Percentiles rank a stretch among this genome's conserved stretches.
phyloP scores from a whole-genome alignment of 176 grass and related monocot genomes.

The Olyra latifolia region DNA sequence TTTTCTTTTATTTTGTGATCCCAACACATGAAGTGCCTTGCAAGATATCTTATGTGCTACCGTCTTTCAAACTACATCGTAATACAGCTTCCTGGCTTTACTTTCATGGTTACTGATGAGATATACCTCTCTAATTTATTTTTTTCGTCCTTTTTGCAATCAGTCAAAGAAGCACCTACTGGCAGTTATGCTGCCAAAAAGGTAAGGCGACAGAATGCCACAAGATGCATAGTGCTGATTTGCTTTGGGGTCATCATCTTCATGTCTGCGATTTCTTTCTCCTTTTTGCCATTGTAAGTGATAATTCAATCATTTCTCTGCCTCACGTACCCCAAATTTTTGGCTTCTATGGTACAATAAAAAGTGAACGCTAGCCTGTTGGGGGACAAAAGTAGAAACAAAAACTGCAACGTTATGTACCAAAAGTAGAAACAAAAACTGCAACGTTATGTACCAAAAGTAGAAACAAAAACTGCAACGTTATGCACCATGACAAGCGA shows the following conservation, averaged over 20 bases:
- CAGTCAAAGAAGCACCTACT: slow-evolving; percentile 33
- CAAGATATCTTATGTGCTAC: background rate
- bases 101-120: slow-evolving; percentile 16
- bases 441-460: background rate
- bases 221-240: slow-evolving; percentile 49
- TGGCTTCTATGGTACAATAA: slow-evolving; percentile 18
- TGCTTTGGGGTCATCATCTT: slow-evolving; percentile 53
- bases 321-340: background rate
- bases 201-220: slow-evolving; percentile 57
- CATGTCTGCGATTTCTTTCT: slow-evolving; percentile 51
- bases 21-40: slow-evolving; percentile 1
- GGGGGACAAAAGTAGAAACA: background rate
- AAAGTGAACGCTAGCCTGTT: background rate
- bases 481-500: background rate
- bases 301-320: background rate
- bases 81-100: background rate
- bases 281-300: slow-evolving; percentile 70
- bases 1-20: background rate
- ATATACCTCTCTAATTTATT: background rate
- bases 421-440: background rate
- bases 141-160: background rate
- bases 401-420: background rate
- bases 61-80: background rate
- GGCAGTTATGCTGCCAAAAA: slow-evolving; percentile 26
- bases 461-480: background rate